Conservation (phyloP, 441 rosid species). For the Mallotus japonicus region DNA sequence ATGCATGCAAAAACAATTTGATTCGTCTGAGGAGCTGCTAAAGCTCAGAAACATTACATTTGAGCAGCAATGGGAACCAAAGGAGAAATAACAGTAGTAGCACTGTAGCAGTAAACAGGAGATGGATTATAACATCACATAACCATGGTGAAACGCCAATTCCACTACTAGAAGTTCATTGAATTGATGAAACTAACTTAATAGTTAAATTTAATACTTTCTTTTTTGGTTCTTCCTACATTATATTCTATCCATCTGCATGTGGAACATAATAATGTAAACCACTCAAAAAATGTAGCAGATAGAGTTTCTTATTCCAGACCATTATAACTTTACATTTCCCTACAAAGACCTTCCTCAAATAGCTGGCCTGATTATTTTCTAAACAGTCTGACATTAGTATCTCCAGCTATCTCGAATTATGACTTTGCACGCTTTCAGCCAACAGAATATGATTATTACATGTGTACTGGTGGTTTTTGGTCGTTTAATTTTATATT, state of each 20-base stretch:
- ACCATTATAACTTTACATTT: not conserved
- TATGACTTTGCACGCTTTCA: not conserved
- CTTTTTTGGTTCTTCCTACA: not conserved
- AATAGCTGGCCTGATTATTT: not conserved
- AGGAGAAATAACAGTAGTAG: not conserved
- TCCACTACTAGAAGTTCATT: not conserved
- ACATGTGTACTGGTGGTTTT: not conserved
- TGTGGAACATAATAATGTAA: not conserved
- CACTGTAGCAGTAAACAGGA: not conserved
- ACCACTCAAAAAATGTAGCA: not conserved
- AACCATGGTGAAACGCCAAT: not conserved
- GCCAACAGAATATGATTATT: not conserved
- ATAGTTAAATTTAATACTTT: not conserved
- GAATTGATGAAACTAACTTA: not conserved
- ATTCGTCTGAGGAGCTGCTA: not conserved
- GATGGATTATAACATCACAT: not conserved
- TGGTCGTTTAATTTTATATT: not conserved
- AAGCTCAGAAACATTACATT: not conserved
- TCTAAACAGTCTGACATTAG: not conserved
- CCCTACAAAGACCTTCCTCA: not conserved
- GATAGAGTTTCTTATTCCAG: not conserved
- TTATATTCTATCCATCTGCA: not conserved
- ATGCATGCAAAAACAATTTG: conserved; percentile 1
- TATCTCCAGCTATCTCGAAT: not conserved
- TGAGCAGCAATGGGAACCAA: not conserved